These are phyloP conservation scores for Hawksworthiomyces lignivorus DNA, from an alignment of 2,329 filamentous ascomycete species.

Conservation along the genomic window DNA sequence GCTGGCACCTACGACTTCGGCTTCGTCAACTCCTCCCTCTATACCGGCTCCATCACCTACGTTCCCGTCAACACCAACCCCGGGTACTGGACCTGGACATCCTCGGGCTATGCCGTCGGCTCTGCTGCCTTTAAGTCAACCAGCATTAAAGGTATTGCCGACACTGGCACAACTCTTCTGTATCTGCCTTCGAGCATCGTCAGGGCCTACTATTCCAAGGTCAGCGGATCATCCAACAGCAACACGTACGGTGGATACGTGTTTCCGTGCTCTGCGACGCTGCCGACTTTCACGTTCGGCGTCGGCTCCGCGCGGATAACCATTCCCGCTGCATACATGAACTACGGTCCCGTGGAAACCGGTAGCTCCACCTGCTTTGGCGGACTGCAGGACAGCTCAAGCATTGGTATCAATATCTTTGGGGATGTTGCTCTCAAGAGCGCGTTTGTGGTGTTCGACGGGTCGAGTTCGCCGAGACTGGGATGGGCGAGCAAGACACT, in stretches of 20 bases:
- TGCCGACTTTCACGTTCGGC: slow-evolving; percentile 29
- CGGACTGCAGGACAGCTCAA: slow-evolving; percentile 23
- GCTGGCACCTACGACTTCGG: slow-evolving; percentile 45
- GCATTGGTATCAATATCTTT: slow-evolving; percentile 22
- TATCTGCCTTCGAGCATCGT: slow-evolving; percentile 28
- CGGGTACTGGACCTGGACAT: slow-evolving; percentile 52
- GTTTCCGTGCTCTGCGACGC: slow-evolving; percentile 25
- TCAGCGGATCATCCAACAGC: slow-evolving; percentile 28
- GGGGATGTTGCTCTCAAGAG: slow-evolving; percentile 25
- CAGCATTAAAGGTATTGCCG: slow-evolving; percentile 25
- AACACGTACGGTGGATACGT: slow-evolving; percentile 26
- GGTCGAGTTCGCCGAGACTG: slow-evolving; percentile 23
- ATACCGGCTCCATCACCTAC: slow-evolving; percentile 47
- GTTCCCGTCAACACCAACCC: slow-evolving; percentile 37
- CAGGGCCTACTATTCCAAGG: slow-evolving; percentile 30
- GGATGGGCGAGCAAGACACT: slow-evolving; percentile 18
- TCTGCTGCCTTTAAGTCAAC: slow-evolving; percentile 36
- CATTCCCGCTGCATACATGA: slow-evolving; percentile 27
- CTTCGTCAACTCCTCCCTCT: slow-evolving; percentile 44
- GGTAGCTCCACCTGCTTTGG: slow-evolving; percentile 30
- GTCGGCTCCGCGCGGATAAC: slow-evolving; percentile 25
- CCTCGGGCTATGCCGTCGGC: slow-evolving; percentile 37
- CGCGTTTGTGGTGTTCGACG: slow-evolving; percentile 26
- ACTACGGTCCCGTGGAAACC: slow-evolving; percentile 20
- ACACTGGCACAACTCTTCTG: slow-evolving; percentile 37